Evolutionary conservation across 2,329 filamentous ascomycete species (phyloP), one percentile per base, ranked within the genome.

Genomic region (Ceratocystis albifundus): DNA sequence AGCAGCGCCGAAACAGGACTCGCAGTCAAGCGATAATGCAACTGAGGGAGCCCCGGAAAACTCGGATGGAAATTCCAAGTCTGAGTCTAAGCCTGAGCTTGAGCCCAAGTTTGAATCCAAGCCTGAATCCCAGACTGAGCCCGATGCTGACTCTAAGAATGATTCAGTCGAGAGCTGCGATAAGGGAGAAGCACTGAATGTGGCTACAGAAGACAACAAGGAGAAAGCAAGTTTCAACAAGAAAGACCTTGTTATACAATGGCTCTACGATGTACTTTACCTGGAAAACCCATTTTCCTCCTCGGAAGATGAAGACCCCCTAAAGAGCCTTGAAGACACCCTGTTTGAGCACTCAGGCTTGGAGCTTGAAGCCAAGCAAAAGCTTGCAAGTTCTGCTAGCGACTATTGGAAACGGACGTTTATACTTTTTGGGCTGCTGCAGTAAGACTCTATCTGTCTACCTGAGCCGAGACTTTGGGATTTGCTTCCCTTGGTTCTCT

Each of bases 331-430:
- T 20, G 77, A 80, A 65, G 75, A 78, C 17, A 76, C 76, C 4
- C 70, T 84, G 1, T 76, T 77, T 45, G 70, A 76, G 46, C 78
- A 75, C 50, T 77, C 77, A 0, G 80, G 78, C 1, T 71, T 87
- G 5, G 80, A 80, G 0, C 73, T 81, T 3, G 44, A 57, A 5
- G 36, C 36, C 3, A 66, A 62, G n/a, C 48, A 48, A 78, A 81
- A 32, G 74, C 78, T 10, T 76, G 75, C 73, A 70, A 88, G 87
- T 74, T 78, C 80, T 17, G 84, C 89, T 4, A 78, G 80, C 59
- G 89, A 92, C 64, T 95, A 94, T 74, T 94, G 89, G 85, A 89
- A 88, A 77, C 84, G 88, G 71, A 94, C 89, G 10, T 87, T 83
- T 74, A 75, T 96, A 69, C 75, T 96, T 30, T 96, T 96, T 76